Evolutionary conservation across 352 stramenopile genomes (phyloP).

Genomic region (Pythium monospermum): DNA sequence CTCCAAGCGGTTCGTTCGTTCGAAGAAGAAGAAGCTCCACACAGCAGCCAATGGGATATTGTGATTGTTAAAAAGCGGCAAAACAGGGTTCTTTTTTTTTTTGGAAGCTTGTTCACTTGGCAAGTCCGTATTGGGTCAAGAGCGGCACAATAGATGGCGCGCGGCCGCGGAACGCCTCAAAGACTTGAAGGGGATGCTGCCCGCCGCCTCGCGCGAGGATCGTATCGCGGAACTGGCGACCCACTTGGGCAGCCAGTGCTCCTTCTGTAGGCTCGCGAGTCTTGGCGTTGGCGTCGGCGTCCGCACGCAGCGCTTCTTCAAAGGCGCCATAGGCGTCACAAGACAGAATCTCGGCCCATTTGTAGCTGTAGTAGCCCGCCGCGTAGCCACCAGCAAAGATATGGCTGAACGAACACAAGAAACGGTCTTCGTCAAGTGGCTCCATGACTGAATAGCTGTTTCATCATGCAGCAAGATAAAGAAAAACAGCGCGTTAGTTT

Average conservation of each 20-base stretch:
- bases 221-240: slow-evolving; percentile 91
- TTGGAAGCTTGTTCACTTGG: slow-evolving; percentile 8
- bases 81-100: slow-evolving; percentile 9
- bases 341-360: slow-evolving; percentile 97
- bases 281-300: slow-evolving; percentile 79
- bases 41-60: slow-evolving; percentile 11
- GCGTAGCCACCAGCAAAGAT: slow-evolving; percentile 98
- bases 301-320: slow-evolving; percentile 89
- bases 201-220: slow-evolving; percentile 87
- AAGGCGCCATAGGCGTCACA: slow-evolving; percentile 97
- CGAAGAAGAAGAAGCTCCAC: slow-evolving; percentile 4
- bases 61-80: slow-evolving; percentile 19
- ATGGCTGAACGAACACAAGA: slow-evolving; percentile 97
- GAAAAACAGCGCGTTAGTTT: too few relatives aligned
- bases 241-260: slow-evolving; percentile 68
- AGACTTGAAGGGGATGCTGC: slow-evolving; percentile 90
- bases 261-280: slow-evolving; percentile 11
- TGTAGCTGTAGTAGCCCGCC: slow-evolving; percentile 97
- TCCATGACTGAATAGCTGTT: slow-evolving; percentile 78
- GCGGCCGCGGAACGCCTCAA: slow-evolving; percentile 93
- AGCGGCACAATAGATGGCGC: slow-evolving; percentile 92
- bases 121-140: slow-evolving; percentile 90
- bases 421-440: slow-evolving; percentile 93
- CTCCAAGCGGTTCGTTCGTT: neutral
- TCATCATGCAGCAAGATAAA: too few relatives aligned